Evolutionary conservation across 1,139 yeast species (phyloP).

Genomic region (Debaryomyces sp.): DNA sequence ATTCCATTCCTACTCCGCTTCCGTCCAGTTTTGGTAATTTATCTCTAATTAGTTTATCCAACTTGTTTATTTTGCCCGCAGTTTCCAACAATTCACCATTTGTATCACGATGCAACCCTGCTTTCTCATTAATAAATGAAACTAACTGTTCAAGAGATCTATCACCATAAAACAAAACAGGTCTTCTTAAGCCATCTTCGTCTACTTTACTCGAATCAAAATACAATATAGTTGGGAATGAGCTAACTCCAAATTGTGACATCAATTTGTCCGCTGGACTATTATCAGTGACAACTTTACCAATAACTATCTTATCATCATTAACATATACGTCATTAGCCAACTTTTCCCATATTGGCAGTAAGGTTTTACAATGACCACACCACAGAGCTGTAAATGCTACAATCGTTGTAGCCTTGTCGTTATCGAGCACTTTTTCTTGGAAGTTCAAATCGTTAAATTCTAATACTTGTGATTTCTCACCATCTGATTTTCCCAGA

Average conservation of each 20-base stretch:
- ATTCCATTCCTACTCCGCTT: slow-evolving; percentile 14
- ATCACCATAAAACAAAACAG: slow-evolving; percentile 42
- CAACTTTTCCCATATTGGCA: slow-evolving; percentile 33
- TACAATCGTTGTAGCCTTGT: slow-evolving; percentile 28
- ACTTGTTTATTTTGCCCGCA: slow-evolving; percentile 58
- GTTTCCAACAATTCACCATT: slow-evolving; percentile 49
- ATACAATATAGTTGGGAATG: slow-evolving; percentile 57
- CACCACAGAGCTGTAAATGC: slow-evolving; percentile 45
- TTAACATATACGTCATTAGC: slow-evolving; percentile 33
- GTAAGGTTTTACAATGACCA: slow-evolving; percentile 24
- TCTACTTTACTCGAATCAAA: slow-evolving; percentile 34
- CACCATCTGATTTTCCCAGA: not conserved
- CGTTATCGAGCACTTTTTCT: slow-evolving; percentile 27
- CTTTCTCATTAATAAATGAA: slow-evolving; percentile 49
- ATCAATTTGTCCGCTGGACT: slow-evolving; percentile 45
- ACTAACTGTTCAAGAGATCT: slow-evolving; percentile 48
- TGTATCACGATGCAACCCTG: slow-evolving; percentile 53
- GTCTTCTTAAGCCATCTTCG: slow-evolving; percentile 43
- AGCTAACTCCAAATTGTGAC: slow-evolving; percentile 43
- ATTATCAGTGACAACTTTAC: slow-evolving; percentile 50
- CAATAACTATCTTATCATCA: slow-evolving; percentile 39
- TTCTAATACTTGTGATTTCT: slow-evolving; percentile 22
- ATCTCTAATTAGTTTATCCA: slow-evolving; percentile 37
- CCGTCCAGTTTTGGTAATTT: slow-evolving; percentile 7
- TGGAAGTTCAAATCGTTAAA: slow-evolving; percentile 40